These are phyloP conservation scores for Lactuca saligna DNA, from an alignment of 129 eudicot species.

Conservation along the genomic window DNA sequence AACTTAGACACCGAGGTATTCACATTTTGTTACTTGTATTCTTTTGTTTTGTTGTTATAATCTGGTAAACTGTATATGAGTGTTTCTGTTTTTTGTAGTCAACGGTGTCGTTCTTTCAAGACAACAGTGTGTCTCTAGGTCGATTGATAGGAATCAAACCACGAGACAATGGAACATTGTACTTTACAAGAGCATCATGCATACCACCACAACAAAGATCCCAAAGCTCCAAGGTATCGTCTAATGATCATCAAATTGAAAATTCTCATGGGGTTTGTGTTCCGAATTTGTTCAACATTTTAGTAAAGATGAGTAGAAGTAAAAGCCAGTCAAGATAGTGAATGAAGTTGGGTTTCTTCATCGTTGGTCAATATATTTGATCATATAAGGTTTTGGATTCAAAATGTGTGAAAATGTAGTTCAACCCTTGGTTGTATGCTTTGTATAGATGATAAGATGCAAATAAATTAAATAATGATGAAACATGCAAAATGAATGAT, in stretches of 20 bases:
- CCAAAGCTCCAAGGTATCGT: constrained; percentile 13
- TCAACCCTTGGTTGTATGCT: constrained; percentile 2
- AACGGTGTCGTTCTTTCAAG: constrained; percentile 69
- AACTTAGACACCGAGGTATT: constrained; percentile 83
- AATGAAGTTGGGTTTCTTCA: constrained; percentile 21
- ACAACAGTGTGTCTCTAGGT: constrained; percentile 71
- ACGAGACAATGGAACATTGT: constrained; percentile 41
- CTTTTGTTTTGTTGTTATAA: neutral
- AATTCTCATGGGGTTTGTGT: constrained; percentile 53
- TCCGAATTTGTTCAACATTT: constrained; percentile 44
- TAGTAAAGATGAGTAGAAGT: constrained; percentile 52
- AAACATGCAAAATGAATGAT: neutral
- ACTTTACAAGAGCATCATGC: constrained; percentile 31
- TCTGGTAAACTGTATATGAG: neutral
- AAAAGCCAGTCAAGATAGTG: constrained; percentile 41
- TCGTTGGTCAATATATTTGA: neutral
- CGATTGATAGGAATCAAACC: constrained; percentile 69
- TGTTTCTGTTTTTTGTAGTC: constrained; percentile 41
- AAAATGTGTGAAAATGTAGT: constrained; percentile 11
- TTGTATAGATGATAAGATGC: constrained; percentile 24
- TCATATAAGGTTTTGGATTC: constrained; percentile 2
- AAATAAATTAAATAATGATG: constrained; percentile 22
- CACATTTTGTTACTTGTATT: neutral
- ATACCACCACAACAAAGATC: constrained; percentile 15
- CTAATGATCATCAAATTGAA: constrained; percentile 14